phyloP scores from a whole-genome alignment of 495 filamentous ascomycete genomes.

The Podospora anserina region DNA sequence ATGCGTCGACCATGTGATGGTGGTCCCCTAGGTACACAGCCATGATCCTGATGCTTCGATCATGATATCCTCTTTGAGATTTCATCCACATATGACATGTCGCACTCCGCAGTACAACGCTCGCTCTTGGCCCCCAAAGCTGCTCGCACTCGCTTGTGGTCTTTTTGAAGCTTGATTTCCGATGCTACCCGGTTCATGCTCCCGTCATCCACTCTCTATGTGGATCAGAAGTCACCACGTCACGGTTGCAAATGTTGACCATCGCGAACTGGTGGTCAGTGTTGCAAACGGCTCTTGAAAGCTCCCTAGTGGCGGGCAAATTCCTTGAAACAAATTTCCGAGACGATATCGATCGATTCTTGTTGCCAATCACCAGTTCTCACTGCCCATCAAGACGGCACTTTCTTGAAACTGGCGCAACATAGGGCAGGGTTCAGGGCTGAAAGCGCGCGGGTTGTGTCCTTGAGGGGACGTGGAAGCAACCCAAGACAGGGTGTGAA shows the following conservation, averaged over 20 bases:
- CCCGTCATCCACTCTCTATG: not conserved
- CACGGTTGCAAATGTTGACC: too few relatives aligned
- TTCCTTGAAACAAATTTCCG: not conserved
- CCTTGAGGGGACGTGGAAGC: not conserved
- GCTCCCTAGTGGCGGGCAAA: not conserved
- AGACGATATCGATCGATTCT: not conserved
- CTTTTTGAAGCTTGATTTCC: not conserved
- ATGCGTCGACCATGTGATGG: too few relatives aligned
- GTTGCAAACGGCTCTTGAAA: too few relatives aligned
- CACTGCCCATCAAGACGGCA: not conserved
- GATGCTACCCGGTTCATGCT: not conserved
- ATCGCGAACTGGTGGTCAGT: too few relatives aligned
- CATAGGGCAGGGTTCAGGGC: constrained; percentile 3
- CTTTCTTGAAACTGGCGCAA: not conserved
- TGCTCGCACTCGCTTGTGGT: not conserved
- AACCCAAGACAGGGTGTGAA: not conserved
- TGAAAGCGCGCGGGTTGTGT: not conserved
- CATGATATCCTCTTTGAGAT: not conserved
- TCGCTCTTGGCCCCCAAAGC: not conserved
- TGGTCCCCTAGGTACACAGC: too few relatives aligned
- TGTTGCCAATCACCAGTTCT: not conserved
- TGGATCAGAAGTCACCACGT: not conserved
- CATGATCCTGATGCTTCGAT: not conserved
- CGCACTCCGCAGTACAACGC: not conserved
- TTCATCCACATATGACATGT: not conserved